These are phyloP conservation scores for Hymenoscyphus fraxineus DNA, from an alignment of 2,329 filamentous ascomycete genomes.

Conservation along the genomic window DNA sequence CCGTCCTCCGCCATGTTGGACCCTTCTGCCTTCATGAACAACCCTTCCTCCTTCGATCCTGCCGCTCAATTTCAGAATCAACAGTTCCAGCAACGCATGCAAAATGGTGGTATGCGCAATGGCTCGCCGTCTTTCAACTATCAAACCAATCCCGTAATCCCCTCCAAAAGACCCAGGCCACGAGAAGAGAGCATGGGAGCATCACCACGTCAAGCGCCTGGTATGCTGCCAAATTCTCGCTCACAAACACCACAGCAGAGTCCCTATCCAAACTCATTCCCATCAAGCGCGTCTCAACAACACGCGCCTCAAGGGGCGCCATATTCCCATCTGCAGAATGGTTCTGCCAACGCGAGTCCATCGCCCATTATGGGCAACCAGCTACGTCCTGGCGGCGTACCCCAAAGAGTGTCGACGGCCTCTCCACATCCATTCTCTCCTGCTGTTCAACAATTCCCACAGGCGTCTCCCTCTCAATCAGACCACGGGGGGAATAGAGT, in stretches of 20 bases:
- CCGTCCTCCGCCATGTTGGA: slow-evolving; percentile 59
- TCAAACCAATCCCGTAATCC: slow-evolving; percentile 80
- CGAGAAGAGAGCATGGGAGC: slow-evolving; percentile 80
- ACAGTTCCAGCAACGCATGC: slow-evolving; percentile 56
- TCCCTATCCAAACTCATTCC: slow-evolving; percentile 67
- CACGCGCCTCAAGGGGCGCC: slow-evolving; percentile 59
- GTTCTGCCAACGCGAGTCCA: slow-evolving; percentile 79
- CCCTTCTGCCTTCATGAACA: slow-evolving; percentile 60
- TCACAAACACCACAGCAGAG: slow-evolving; percentile 88
- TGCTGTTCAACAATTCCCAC: slow-evolving; percentile 67
- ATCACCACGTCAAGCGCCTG: slow-evolving; percentile 72
- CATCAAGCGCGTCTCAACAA: slow-evolving; percentile 56
- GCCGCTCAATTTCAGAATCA: slow-evolving; percentile 45
- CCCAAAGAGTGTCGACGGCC: slow-evolving; percentile 81
- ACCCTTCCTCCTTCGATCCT: slow-evolving; percentile 56
- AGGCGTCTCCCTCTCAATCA: slow-evolving; percentile 72
- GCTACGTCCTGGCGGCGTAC: slow-evolving; percentile 64
- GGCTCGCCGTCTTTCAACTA: slow-evolving; percentile 78
- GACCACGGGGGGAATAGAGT: slow-evolving; percentile 61
- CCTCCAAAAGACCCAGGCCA: slow-evolving; percentile 80
- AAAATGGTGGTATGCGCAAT: slow-evolving; percentile 81
- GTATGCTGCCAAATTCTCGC: slow-evolving; percentile 75
- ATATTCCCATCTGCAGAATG: slow-evolving; percentile 80
- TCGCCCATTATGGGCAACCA: slow-evolving; percentile 91
- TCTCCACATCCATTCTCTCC: slow-evolving; percentile 90